phyloP scores from a whole-genome alignment of 257 asterid species.

The Lycium barbarum region DNA sequence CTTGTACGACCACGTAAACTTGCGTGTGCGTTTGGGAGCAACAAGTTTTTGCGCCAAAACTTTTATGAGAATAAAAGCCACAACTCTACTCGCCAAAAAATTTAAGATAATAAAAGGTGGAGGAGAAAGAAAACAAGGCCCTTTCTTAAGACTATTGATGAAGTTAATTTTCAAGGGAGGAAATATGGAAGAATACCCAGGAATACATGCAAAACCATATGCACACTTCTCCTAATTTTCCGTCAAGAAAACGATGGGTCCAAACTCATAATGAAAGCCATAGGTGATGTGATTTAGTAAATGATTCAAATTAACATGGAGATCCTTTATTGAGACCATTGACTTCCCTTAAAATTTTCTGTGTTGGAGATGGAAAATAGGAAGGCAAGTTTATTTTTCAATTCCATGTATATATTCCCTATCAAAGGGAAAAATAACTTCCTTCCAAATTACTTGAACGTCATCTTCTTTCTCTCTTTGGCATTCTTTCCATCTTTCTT shows the following conservation, averaged over 20 bases:
- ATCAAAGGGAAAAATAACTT: not conserved
- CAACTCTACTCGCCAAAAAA: no score
- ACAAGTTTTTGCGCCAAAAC: no score
- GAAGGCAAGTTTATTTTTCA: constrained; percentile 1
- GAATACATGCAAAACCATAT: not conserved
- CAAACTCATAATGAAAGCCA: not conserved
- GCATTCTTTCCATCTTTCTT: constrained; percentile 41
- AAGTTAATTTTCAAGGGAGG: not conserved
- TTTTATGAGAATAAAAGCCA: no score
- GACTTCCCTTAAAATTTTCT: constrained; percentile 37
- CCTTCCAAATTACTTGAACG: constrained; percentile 27
- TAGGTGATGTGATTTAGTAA: not conserved
- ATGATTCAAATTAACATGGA: not conserved
- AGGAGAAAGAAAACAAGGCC: no score
- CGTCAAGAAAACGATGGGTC: not conserved
- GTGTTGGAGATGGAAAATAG: constrained; percentile 35
- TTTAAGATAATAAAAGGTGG: no score
- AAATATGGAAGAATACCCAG: not conserved
- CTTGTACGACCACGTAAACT: no score
- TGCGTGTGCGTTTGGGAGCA: no score
- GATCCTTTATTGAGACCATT: not conserved
- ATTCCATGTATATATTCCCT: constrained; percentile 30
- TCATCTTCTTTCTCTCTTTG: constrained; percentile 31
- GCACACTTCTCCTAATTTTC: not conserved
- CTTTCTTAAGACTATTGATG: no score